Conservation (phyloP, 208 protist genomes). For the Borovskyia barvae region DNA sequence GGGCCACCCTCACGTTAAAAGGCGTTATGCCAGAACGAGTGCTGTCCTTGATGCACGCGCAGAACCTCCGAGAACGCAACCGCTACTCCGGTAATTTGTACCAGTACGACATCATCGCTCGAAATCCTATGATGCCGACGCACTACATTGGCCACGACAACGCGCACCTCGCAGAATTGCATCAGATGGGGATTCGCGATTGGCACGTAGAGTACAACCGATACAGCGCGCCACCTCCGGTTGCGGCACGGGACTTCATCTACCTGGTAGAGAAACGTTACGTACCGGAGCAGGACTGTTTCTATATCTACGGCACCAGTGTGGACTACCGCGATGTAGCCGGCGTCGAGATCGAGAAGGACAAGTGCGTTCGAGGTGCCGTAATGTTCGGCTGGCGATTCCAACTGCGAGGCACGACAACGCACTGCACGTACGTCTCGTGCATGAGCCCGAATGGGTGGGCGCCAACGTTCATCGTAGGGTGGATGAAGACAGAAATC, state of each 20-base stretch:
- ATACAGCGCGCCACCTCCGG: constrained; percentile 70
- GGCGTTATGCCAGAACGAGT: constrained; percentile 46
- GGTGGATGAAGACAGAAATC: constrained; percentile 82
- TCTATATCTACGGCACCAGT: constrained; percentile 81
- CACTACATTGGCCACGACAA: constrained; percentile 45
- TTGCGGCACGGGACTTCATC: constrained; percentile 68
- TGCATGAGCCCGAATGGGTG: constrained; percentile 87
- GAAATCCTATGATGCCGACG: constrained; percentile 40
- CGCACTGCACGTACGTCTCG: constrained; percentile 64
- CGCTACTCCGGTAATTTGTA: constrained; percentile 61
- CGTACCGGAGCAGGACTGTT: constrained; percentile 53
- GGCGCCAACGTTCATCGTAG: constrained; percentile 83
- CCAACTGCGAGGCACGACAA: constrained; percentile 32
- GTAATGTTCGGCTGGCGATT: constrained; percentile 76
- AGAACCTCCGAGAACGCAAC: constrained; percentile 48
- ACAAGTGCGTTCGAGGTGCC: constrained; percentile 38
- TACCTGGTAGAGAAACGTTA: constrained; percentile 75
- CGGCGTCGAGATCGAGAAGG: constrained; percentile 15
- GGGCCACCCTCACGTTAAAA: constrained; percentile 63
- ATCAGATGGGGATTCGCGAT: constrained; percentile 36
- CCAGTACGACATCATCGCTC: constrained; percentile 54
- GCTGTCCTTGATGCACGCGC: constrained; percentile 62
- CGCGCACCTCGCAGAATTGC: constrained; percentile 42
- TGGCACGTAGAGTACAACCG: constrained; percentile 72
- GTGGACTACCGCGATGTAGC: constrained; percentile 47